These are phyloP conservation scores for Hibiscus trionum DNA, from an alignment of 345 rosid genomes.

Conservation along the genomic window DNA sequence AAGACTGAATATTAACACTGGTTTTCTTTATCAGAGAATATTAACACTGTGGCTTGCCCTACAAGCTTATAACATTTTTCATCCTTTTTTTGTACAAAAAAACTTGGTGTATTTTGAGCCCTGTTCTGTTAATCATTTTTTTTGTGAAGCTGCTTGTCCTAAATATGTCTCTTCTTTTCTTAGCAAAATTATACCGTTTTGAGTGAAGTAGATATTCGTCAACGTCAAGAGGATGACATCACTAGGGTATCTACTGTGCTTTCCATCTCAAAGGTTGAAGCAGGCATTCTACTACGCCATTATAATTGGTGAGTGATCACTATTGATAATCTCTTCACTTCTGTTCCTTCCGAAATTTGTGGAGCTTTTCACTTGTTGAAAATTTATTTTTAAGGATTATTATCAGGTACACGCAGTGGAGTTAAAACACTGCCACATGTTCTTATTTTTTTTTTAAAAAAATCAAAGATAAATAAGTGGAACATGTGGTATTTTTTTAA, in stretches of 20 bases:
- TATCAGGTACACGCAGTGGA: not conserved
- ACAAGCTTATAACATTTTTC: not conserved
- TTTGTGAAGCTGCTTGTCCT: not conserved
- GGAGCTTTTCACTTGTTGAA: not conserved
- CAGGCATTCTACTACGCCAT: conserved; percentile 50
- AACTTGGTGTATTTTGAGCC: not conserved
- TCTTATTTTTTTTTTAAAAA: not conserved
- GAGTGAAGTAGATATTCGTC: conserved; percentile 57
- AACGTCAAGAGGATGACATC: conserved; percentile 68
- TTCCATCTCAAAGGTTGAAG: conserved; percentile 46
- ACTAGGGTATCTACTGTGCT: conserved; percentile 52
- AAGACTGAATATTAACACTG: not conserved
- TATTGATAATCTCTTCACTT: not conserved
- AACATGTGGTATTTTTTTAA: not conserved
- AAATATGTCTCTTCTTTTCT: conserved; percentile 10
- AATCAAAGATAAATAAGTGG: not conserved
- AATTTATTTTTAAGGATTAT: not conserved
- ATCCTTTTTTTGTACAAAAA: not conserved
- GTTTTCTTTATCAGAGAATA: not conserved
- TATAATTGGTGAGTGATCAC: conserved; percentile 50
- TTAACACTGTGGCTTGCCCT: not conserved
- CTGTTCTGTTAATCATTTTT: not conserved
- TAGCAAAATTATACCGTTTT: conserved; percentile 57
- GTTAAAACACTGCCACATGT: not conserved
- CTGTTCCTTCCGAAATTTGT: not conserved